Evolutionary conservation across 257 asterid species (phyloP).

Genomic region (Agastache rugosa): DNA sequence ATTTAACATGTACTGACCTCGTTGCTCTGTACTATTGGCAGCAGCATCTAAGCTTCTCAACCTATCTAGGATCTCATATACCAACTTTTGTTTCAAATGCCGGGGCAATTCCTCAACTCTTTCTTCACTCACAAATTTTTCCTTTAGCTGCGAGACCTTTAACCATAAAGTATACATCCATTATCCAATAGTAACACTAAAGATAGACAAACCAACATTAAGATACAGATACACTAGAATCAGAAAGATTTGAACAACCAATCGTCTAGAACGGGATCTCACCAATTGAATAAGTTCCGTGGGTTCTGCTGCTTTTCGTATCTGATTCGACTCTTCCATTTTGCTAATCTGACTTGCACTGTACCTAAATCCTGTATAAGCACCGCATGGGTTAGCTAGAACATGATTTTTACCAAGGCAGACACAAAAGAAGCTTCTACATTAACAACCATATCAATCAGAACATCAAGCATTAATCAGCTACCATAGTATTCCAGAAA

Average conservation of each 20-base stretch:
- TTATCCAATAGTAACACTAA: neutral
- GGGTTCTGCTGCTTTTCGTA: constrained; percentile 81
- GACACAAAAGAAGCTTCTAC: constrained; percentile 2
- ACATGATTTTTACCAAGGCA: neutral
- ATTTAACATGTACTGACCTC: constrained; percentile 51
- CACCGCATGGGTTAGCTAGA: constrained; percentile 5
- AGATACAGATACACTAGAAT: neutral
- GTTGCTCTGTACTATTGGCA: constrained; percentile 60
- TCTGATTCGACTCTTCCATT: constrained; percentile 83
- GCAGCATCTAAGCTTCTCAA: constrained; percentile 63
- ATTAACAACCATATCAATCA: neutral
- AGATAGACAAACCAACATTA: constrained; percentile 4
- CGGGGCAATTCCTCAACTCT: constrained; percentile 59
- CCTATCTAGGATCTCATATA: constrained; percentile 58
- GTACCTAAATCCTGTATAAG: constrained; percentile 66
- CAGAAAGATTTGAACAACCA: neutral
- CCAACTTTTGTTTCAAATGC: constrained; percentile 59
- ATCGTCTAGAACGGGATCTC: constrained; percentile 36
- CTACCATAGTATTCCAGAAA: neutral
- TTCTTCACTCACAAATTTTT: constrained; percentile 48
- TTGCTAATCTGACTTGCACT: constrained; percentile 70
- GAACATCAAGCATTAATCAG: constrained; percentile 1
- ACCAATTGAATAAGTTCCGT: constrained; percentile 77
- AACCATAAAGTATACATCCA: constrained; percentile 30
- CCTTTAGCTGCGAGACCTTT: constrained; percentile 64